Base-by-base conservation (phyloP, 169 alveolate genomes). In the Plasmodium yoelii region DNA sequence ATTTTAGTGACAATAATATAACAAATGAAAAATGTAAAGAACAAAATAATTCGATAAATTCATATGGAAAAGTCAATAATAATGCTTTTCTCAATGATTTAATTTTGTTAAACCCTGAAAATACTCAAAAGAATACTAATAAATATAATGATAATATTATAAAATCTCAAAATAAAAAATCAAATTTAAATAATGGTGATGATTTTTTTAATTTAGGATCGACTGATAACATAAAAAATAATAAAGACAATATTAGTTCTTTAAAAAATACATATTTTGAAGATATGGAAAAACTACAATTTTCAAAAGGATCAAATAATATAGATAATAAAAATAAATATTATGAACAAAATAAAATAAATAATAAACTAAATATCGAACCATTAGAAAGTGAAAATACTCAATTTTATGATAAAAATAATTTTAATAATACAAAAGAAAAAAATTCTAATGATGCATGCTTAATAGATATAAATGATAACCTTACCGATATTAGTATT, bases 271-370 rank as follows among this genome's bases (percentile, higher is more conserved):
- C 75, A 68, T 42, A 51, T 10, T 7, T 51, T 51, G 19, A 51
- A 13, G 59, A 51, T 51, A 12, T 51, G 19, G 59, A 15, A 13
- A 51, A 51, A 51, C 5, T 51, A 51, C 59, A 51, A 15, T 34
- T 34, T 34, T 34, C 42, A 34, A 34, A 34, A 34, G 42, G 7
- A 34, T 12, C 46, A 26, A 59, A 59, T 42, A 59, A 59, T 59
- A 22, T 73, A 10, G 87, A 73, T 39, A 39, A 57, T 59, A 53
- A 73, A 42, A 60, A 73, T 0, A n/a, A 70, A n/a, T 44, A 56
- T 53, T 26, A 56, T 51, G 51, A 70, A 10, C 56, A 42, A 7
- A 65, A 65, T 24, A 26, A 44, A 55, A 26, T 18, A 18, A 34
- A 34, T 28, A 18, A 63, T 28, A 18, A 63, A 28, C n/a, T 63